phyloP scores from a whole-genome alignment of 2,329 filamentous ascomycete species.

The Aschersonia sp. region DNA sequence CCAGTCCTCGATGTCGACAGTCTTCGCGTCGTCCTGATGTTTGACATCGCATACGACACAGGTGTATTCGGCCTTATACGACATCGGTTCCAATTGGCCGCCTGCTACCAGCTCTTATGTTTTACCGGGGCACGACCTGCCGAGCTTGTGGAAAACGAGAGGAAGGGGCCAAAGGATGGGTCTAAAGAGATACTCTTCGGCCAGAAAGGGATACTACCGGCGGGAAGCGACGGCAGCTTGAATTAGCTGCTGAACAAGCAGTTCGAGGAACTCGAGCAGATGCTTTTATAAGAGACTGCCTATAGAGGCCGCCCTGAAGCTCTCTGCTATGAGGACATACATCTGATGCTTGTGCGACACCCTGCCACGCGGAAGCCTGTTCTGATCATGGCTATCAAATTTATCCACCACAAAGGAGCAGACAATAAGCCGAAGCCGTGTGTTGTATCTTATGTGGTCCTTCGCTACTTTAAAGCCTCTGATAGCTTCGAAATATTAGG shows the following conservation, averaged over 20 bases:
- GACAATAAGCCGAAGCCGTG: slow-evolving; percentile 15
- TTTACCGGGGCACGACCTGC: slow-evolving; percentile 13
- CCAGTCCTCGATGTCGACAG: too few species aligned
- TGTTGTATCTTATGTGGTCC: background rate
- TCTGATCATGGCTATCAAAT: slow-evolving; percentile 14
- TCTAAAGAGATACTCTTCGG: slow-evolving; percentile 11
- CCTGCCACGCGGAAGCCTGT: slow-evolving; percentile 8
- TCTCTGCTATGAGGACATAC: slow-evolving; percentile 16
- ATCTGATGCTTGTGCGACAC: slow-evolving; percentile 14
- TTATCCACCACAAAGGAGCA: slow-evolving; percentile 14
- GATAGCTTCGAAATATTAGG: slow-evolving; percentile 6
- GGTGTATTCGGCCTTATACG: slow-evolving; percentile 10
- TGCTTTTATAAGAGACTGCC: slow-evolving; percentile 5
- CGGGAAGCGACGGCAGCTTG: background rate
- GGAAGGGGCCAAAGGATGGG: slow-evolving; percentile 11
- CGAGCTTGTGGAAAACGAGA: slow-evolving; percentile 15
- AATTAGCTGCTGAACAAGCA: too few species aligned
- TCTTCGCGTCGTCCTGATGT: too few species aligned
- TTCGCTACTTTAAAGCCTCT: background rate
- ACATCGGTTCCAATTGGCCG: slow-evolving; percentile 10
- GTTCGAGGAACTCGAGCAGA: too few species aligned
- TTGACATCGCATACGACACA: slow-evolving; percentile 8
- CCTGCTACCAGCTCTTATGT: slow-evolving; percentile 13
- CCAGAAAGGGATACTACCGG: slow-evolving; percentile 8
- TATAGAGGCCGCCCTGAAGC: slow-evolving; percentile 11